Evolutionary conservation across 2,329 filamentous ascomycete genomes (phyloP), one percentile per base, ranked within the genome.

Genomic region (Penicillium sp.): DNA sequence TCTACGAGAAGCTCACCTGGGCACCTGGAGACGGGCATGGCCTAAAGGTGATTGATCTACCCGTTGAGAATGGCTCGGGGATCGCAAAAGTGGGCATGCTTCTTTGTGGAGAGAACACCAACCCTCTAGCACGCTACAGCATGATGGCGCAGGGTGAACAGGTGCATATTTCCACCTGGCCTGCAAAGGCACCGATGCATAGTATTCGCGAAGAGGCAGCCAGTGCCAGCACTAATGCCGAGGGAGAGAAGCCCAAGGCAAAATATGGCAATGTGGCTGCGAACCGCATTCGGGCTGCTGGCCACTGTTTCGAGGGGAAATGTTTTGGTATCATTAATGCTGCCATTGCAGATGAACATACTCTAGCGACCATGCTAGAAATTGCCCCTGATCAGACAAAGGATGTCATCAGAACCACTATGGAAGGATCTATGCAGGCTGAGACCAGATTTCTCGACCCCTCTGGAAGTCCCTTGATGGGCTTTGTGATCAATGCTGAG

Each of bases 61-160:
- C 60, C 0, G 75, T 33, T 4, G 13, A 33, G 5, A 33, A 11
- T 33, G 31, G 31, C 13, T 16, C 31, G 31, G 5, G 13, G 31
- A 16, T 33, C 31, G 31, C 31, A 33, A 33, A 33, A 33, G 31
- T 33, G 31, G 31, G 31, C 31, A 33, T 33, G 31, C 31, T 75
- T 53, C 83, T 85, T 16, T 85, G 83, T 60, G 83, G 83, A 2
- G 83, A 85, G 67, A 85, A 85, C 49, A 85, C 81, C 0, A 85
- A 85, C 58, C 82, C 82, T 0, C 66, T 85, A 0, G 83, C 83
- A 1, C 67, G 81, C 14, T 85, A 81, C 60, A 62, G 76, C 0
- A 65, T 85, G 2, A 83, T 84, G 72, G 78, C 81, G 0, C 81
- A 85, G 59, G 80, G 79, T 1, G 81, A 85, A 62, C 79, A 85